phyloP scores from a whole-genome alignment of 1,284 basidiomycete genomes.

The Naganishia sp. region DNA sequence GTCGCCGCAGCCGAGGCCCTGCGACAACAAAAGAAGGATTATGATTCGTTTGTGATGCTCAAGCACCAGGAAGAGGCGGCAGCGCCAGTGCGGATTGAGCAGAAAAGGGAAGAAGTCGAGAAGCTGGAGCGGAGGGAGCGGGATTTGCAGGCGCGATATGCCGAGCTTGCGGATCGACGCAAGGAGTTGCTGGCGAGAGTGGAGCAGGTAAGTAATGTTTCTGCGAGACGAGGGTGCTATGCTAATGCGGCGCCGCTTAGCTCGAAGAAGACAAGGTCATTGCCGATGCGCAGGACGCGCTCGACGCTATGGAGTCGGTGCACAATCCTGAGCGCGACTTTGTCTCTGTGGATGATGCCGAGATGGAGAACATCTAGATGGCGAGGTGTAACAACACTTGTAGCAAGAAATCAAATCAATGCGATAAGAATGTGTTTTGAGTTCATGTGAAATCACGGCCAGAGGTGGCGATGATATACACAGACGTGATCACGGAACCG shows the following conservation, averaged over 20 bases:
- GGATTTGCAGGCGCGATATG: constrained; percentile 74
- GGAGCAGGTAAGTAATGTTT: constrained; percentile 46
- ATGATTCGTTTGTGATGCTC: constrained; percentile 74
- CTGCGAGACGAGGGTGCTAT: neutral
- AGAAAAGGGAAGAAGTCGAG: constrained; percentile 80
- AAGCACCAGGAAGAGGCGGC: constrained; percentile 69
- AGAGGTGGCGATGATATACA: no score
- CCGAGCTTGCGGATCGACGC: constrained; percentile 74
- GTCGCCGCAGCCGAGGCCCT: constrained; percentile 70
- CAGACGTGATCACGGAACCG: no score
- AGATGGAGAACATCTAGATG: constrained; percentile 36
- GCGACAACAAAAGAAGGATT: constrained; percentile 66
- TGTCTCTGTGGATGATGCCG: constrained; percentile 40
- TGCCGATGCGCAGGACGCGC: constrained; percentile 48
- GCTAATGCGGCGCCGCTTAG: constrained; percentile 30
- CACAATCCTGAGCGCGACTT: constrained; percentile 31
- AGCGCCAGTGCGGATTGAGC: constrained; percentile 71
- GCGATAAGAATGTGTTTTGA: no score
- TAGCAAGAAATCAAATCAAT: neutral
- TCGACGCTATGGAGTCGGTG: constrained; percentile 46
- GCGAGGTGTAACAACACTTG: neutral
- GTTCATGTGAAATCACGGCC: no score
- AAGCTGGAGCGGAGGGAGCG: constrained; percentile 72
- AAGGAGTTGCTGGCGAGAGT: constrained; percentile 66
- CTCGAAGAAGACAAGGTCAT: constrained; percentile 54